Base-by-base conservation (phyloP, 2,329 filamentous ascomycete genomes). In the Dactylellina leptospora region DNA sequence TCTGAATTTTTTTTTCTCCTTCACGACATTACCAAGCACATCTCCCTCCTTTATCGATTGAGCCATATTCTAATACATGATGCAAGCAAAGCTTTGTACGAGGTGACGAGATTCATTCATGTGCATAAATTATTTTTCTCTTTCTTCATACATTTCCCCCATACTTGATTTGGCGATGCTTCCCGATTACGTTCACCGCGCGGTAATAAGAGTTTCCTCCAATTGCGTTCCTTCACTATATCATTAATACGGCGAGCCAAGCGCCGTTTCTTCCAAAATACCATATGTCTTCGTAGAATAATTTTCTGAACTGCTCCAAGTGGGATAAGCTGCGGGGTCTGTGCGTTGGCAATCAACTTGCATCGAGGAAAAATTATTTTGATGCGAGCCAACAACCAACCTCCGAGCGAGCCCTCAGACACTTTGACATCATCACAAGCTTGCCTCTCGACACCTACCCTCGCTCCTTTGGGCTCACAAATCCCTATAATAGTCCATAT, bases 71-170 rank as follows among this genome's bases (percentile, higher is more conserved):
- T 71, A 71, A 71, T 71, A 53, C 66, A 71, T 60, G 58, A 72
- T 72, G 68, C 68, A 60, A 62, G 59, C 59, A 64, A 59, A 72
- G 68, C 68, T 72, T 72, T 72, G 68, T 72, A 72, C 68, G 68
- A 72, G 59, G 59, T 72, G 59, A 72, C 61, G 68, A 64, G 66
- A 63, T 71, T 50, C 47, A 63, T 72, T 72, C 68, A 72, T 72
- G 68, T 72, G 62, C 47, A 72, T 72, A 72, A 64, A 28, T 72
- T 72, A 40, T 55, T 23, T 23, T 45, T 33, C 33, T 53, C 47
- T 38, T 27, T 44, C 38, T n/a, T 45, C 11, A n/a, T 22, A 18
- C 3, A 22, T 30, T 42, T 30, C 45, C 27, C 11, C 8, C 3
- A 40, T 4, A 40, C 36, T 22, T 40, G 36, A 51, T 51, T 44